Evolutionary conservation across 352 stramenopile species (phyloP).

Genomic region (Phytophthora vignae): DNA sequence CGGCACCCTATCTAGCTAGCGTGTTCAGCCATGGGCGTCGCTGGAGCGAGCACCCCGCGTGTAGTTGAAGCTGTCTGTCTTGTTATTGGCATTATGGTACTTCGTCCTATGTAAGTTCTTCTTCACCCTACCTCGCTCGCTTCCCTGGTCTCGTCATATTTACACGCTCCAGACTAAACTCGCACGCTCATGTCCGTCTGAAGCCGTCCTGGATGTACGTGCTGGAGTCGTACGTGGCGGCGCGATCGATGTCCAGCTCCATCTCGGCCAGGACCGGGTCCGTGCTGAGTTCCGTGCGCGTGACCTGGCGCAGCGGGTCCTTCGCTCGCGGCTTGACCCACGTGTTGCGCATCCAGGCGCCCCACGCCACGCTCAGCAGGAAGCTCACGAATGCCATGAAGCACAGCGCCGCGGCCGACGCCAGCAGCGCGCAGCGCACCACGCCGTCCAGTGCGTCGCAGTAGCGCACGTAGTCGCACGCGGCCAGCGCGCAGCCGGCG

Average conservation of each 20-base stretch:
- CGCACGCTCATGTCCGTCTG: slow-evolving; percentile 16
- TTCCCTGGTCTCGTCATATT: slow-evolving; percentile 24
- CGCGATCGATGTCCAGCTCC: slow-evolving; percentile 31
- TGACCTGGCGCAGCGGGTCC: slow-evolving; percentile 11
- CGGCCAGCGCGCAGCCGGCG: slow-evolving; percentile 62
- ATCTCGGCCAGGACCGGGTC: slow-evolving; percentile 31
- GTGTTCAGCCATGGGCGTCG: neutral
- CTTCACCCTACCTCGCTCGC: neutral
- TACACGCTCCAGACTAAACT: slow-evolving; percentile 17
- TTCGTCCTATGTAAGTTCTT: slow-evolving; percentile 12
- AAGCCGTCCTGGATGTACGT: slow-evolving; percentile 40
- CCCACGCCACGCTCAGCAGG: slow-evolving; percentile 66
- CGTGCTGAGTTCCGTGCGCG: neutral
- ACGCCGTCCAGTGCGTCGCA: slow-evolving; percentile 48
- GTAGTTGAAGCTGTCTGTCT: slow-evolving; percentile 22
- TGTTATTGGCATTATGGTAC: slow-evolving; percentile 38
- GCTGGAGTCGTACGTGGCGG: slow-evolving; percentile 35
- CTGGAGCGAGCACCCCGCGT: neutral
- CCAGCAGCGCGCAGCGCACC: slow-evolving; percentile 63
- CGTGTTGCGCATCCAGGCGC: slow-evolving; percentile 55
- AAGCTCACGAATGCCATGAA: slow-evolving; percentile 73
- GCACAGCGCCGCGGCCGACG: slow-evolving; percentile 56
- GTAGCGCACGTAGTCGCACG: slow-evolving; percentile 75
- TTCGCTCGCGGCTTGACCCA: slow-evolving; percentile 38
- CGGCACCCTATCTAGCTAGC: no score